Evolutionary conservation across 371 early-diverging fungal genomes (phyloP).

Genomic region (Mortierella sp.): DNA sequence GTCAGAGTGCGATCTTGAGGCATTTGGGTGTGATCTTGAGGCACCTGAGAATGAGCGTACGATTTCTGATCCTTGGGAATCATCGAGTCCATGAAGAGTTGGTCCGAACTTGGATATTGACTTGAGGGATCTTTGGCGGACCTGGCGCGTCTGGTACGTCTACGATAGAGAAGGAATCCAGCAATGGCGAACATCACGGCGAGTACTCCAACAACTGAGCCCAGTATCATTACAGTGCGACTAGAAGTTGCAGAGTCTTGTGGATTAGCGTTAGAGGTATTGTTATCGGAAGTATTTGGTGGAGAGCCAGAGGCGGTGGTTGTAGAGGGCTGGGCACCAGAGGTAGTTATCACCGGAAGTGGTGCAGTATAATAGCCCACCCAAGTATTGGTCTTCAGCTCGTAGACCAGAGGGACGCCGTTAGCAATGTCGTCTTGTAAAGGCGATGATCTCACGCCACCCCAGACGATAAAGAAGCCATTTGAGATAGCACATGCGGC

Average conservation of each 20-base stretch:
- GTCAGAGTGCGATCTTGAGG: too few relatives aligned
- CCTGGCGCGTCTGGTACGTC: not conserved
- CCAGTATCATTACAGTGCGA: not conserved
- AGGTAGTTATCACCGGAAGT: not conserved
- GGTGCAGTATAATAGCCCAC: not conserved
- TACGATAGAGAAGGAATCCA: not conserved
- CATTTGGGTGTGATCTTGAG: not conserved
- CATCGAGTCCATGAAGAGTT: not conserved
- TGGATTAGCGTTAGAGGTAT: not conserved
- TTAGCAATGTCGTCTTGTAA: not conserved
- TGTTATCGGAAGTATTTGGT: not conserved
- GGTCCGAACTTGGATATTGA: not conserved
- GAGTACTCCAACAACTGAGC: not conserved
- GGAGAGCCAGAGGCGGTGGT: not conserved
- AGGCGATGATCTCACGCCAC: not conserved
- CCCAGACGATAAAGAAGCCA: slow-evolving; percentile 31
- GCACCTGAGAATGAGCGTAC: not conserved
- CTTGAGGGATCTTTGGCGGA: not conserved
- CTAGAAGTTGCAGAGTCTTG: not conserved
- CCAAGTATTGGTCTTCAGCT: slow-evolving; percentile 1
- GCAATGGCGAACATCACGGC: not conserved
- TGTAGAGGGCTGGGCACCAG: not conserved
- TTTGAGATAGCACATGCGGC: slow-evolving; percentile 34
- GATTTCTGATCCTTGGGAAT: too few relatives aligned
- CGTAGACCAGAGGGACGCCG: not conserved